Conservation (phyloP, 257 asterid genomes). For the Solanum etuberosum region DNA sequence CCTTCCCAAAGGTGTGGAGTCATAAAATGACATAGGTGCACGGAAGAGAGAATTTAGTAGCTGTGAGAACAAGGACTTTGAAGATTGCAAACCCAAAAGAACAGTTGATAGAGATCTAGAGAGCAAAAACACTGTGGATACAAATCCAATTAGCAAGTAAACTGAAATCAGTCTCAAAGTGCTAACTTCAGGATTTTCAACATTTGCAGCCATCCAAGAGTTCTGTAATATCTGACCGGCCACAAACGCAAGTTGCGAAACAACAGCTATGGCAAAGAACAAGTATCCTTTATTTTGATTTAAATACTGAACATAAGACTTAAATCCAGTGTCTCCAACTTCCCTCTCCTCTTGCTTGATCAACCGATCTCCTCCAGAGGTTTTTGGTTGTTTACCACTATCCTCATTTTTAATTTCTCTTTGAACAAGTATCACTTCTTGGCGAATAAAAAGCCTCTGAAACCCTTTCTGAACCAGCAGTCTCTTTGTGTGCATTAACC, state of each 20-base stretch:
- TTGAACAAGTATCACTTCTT: constrained; percentile 3
- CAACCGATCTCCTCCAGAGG: constrained; percentile 48
- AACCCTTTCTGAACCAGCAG: constrained; percentile 35
- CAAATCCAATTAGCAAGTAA: constrained; percentile 59
- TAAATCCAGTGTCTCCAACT: constrained; percentile 77
- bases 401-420: constrained; percentile 25
- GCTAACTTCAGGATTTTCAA: constrained; percentile 45
- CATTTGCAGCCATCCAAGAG: constrained; percentile 93
- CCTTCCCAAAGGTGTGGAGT: constrained; percentile 87
- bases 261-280: constrained; percentile 35
- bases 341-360: constrained; percentile 84
- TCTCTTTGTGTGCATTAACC: constrained; percentile 46
- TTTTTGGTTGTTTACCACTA: constrained; percentile 9
- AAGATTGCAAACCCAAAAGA: constrained; percentile 54
- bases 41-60: constrained; percentile 66
- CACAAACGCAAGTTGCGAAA: constrained; percentile 45
- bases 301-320: constrained; percentile 56
- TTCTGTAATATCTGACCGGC: constrained; percentile 55
- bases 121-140: constrained; percentile 37
- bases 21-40: constrained; percentile 93
- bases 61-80: constrained; percentile 54
- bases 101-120: constrained; percentile 46
- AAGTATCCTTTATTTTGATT: constrained; percentile 66
- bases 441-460: constrained; percentile 15
- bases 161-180: constrained; percentile 53